Conservation (phyloP, 192 early-diverging fungal species). For the Backusella parvicylindrica region DNA sequence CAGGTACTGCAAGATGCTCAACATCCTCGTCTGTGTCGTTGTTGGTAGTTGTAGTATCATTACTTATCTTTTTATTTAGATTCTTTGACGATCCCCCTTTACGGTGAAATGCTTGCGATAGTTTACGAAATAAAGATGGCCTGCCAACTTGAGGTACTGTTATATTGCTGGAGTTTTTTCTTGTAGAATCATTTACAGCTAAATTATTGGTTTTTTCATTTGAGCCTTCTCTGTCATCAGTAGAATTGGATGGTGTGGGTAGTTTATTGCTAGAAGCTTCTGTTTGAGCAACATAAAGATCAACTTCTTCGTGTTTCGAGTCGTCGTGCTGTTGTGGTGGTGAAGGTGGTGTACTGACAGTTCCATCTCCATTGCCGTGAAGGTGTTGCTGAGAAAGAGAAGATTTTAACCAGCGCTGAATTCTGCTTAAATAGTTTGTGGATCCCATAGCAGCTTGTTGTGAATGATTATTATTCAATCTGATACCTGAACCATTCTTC, state of each 20-base stretch:
- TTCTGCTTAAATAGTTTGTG: constrained; percentile 18
- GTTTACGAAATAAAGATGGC: constrained; percentile 10
- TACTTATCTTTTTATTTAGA: neutral
- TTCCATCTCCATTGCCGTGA: neutral
- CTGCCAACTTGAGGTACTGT: neutral
- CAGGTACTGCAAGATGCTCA: neutral
- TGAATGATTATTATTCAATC: neutral
- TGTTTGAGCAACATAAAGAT: neutral
- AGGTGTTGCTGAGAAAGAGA: constrained; percentile 16
- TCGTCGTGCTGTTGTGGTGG: constrained; percentile 2
- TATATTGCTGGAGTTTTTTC: neutral
- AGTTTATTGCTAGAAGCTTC: neutral
- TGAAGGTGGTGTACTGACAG: neutral
- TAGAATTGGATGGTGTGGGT: constrained; percentile 3
- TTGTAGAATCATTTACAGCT: neutral
- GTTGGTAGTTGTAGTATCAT: neutral
- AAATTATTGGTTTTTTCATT: neutral
- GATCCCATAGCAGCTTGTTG: constrained; percentile 21
- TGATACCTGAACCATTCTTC: neutral
- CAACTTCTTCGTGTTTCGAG: neutral
- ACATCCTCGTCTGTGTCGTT: neutral
- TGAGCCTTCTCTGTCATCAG: neutral
- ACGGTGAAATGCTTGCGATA: constrained; percentile 12
- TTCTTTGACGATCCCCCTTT: constrained; percentile 1
- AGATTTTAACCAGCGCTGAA: constrained; percentile 32